A percentile compares a stretch with the other conserved stretches of the same genome.
Evolutionary conservation across 345 rosid species (phyloP).

Genomic region (Hirschfeldia incana): DNA sequence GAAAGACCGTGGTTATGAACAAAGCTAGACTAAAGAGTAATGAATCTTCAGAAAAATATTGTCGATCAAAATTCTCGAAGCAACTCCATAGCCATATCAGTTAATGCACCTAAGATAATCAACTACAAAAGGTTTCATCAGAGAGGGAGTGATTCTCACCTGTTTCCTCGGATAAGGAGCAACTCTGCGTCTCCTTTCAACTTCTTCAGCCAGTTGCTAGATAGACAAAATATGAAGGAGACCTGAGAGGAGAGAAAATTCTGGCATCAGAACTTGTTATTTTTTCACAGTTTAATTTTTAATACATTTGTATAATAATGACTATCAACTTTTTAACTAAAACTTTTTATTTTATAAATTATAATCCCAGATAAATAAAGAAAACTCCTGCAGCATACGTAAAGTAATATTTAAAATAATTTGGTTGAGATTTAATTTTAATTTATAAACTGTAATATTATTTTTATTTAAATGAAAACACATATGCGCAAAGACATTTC

Average conservation of each 20-base stretch:
- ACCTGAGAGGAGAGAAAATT: neutral
- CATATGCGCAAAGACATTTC: too few species aligned
- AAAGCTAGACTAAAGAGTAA: neutral
- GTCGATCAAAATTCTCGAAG: neutral
- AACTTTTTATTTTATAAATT: neutral
- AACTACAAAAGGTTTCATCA: neutral
- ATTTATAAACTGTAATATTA: neutral
- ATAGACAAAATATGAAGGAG: neutral
- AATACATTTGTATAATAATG: neutral
- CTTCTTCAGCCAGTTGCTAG: neutral
- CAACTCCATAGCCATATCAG: neutral
- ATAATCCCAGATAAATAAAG: neutral
- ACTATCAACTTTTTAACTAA: neutral
- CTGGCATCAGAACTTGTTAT: neutral
- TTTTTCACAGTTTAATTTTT: neutral
- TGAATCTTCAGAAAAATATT: too few species aligned
- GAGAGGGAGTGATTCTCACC: neutral
- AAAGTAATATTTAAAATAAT: too few species aligned
- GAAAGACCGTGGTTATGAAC: neutral
- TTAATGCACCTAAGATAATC: neutral
- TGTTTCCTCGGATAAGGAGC: neutral
- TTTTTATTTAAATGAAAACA: neutral
- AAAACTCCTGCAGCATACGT: neutral
- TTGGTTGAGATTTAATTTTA: neutral
- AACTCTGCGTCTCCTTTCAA: neutral